These are phyloP conservation scores for Fusarium drepaniforme DNA, from an alignment of 2,329 filamentous ascomycete genomes.

Conservation along the genomic window DNA sequence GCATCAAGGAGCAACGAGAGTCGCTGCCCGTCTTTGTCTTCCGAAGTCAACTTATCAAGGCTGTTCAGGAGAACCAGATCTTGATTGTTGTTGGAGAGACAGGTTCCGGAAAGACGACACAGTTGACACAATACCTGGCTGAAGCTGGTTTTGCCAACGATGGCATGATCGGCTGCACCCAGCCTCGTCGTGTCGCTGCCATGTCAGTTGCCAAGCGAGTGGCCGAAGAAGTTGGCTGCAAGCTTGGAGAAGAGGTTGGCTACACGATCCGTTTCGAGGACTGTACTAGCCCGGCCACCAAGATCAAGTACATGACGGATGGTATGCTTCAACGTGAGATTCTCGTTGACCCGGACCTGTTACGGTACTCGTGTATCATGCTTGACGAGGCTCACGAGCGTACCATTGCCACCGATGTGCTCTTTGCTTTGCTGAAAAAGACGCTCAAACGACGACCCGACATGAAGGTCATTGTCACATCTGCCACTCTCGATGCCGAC, in stretches of 20 bases:
- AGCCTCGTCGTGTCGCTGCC: constrained; percentile 95
- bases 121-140: constrained; percentile 93
- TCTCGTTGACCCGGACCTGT: constrained; percentile 89
- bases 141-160: constrained; percentile 90
- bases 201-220: constrained; percentile 99
- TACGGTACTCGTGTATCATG: constrained; percentile 96
- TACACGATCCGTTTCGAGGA: constrained; percentile 99
- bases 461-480: constrained; percentile 95
- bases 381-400: constrained; percentile 98
- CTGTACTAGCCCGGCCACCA: constrained; percentile 86
- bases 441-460: constrained; percentile 87
- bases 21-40: constrained; percentile 91
- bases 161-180: constrained; percentile 95
- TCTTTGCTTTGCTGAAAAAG: constrained; percentile 96
- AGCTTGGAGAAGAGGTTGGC: constrained; percentile 91
- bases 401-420: constrained; percentile 94
- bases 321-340: constrained; percentile 98
- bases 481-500: constrained; percentile 94
- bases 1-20: constrained; percentile 95
- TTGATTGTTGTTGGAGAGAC: constrained; percentile 98
- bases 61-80: constrained; percentile 88
- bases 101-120: constrained; percentile 96
- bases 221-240: constrained; percentile 92
- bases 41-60: constrained; percentile 87
- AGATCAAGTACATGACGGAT: constrained; percentile 99